Conservation (phyloP, 2,329 filamentous ascomycete genomes). For the Diplocarpon mali region DNA sequence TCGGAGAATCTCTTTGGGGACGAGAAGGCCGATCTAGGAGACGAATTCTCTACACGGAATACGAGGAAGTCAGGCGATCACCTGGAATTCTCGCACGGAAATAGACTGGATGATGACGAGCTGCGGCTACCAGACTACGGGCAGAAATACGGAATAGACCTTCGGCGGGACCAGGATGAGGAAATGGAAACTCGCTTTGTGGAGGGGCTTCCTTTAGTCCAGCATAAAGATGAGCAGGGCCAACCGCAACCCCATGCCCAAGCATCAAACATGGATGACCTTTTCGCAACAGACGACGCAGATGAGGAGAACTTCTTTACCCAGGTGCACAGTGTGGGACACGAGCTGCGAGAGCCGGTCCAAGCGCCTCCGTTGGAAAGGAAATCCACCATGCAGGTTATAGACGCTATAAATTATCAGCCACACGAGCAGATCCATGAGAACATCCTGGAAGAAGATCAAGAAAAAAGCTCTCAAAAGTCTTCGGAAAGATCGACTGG, state of each 20-base stretch:
- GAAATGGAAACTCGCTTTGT: constrained; percentile 48
- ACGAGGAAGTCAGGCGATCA: constrained; percentile 9
- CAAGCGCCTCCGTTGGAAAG: constrained; percentile 38
- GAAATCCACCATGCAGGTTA: constrained; percentile 59
- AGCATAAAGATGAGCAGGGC: constrained; percentile 21
- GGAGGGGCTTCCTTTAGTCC: constrained; percentile 57
- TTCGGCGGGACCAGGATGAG: constrained; percentile 31
- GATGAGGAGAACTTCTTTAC: constrained; percentile 49
- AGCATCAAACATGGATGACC: constrained; percentile 9
- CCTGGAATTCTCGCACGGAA: neutral
- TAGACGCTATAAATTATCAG: constrained; percentile 37
- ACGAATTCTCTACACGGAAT: constrained; percentile 34
- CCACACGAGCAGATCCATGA: constrained; percentile 15
- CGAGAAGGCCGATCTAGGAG: constrained; percentile 34
- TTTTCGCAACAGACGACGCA: constrained; percentile 30
- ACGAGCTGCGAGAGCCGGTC: constrained; percentile 17
- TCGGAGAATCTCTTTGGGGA: constrained; percentile 20
- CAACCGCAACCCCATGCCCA: constrained; percentile 13
- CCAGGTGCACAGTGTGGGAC: constrained; percentile 23
- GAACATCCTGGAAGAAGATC: constrained; percentile 11
- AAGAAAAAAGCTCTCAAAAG: constrained; percentile 9
- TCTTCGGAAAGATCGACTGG: constrained; percentile 16
- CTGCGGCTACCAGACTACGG: constrained; percentile 9
- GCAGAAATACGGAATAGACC: constrained; percentile 19
- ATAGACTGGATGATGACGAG: constrained; percentile 2